phyloP scores from a whole-genome alignment of 345 rosid genomes.

The Clarkia xantiana region DNA sequence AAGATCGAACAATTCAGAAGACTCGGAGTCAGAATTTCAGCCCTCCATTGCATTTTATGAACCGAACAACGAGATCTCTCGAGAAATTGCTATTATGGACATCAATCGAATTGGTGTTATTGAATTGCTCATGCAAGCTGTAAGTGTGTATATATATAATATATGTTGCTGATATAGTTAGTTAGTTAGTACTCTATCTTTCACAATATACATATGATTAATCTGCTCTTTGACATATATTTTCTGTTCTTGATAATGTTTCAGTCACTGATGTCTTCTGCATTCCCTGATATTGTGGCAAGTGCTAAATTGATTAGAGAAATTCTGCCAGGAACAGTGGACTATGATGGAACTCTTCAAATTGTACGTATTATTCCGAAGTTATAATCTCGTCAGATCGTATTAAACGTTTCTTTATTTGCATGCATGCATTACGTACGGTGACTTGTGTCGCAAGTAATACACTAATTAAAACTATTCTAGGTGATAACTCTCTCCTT shows the following conservation, averaged over 20 bases:
- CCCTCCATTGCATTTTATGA: too few relatives aligned
- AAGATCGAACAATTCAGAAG: not conserved
- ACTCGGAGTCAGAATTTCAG: too few relatives aligned
- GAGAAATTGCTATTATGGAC: not conserved
- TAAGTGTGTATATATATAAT: not conserved
- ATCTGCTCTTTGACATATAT: too few relatives aligned
- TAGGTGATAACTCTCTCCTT: not conserved
- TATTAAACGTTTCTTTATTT: not conserved
- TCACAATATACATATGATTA: not conserved
- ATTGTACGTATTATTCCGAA: slow-evolving; percentile 20
- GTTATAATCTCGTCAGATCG: not conserved
- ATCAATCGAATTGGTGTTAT: slow-evolving; percentile 5
- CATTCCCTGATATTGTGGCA: slow-evolving; percentile 26
- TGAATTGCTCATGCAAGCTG: slow-evolving; percentile 11
- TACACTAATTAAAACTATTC: not conserved
- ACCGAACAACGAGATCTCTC: slow-evolving; percentile 4
- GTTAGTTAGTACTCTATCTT: not conserved
- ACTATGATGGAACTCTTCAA: slow-evolving; percentile 22
- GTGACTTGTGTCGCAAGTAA: not conserved
- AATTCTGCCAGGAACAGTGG: slow-evolving; percentile 14
- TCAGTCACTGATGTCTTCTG: slow-evolving; percentile 30
- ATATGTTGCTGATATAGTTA: not conserved
- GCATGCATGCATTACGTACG: not conserved
- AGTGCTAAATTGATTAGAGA: slow-evolving; percentile 22
- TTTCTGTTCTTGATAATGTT: not conserved